Conservation (phyloP, 108 stramenopile genomes). For the Pseudonitzschia multistriata region DNA sequence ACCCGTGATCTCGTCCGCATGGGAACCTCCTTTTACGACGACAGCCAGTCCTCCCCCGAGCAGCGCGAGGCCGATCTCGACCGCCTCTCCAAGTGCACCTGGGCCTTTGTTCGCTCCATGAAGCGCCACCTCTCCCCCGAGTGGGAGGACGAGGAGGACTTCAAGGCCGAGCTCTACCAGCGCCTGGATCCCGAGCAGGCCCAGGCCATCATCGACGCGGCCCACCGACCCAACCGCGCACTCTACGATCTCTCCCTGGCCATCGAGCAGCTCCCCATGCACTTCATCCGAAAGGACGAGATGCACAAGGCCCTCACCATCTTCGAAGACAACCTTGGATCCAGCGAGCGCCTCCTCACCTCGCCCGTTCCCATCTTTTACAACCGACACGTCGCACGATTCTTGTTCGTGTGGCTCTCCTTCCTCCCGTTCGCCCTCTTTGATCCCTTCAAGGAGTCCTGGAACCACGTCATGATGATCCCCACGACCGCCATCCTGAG, state of each 20-base stretch:
- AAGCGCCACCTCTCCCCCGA: slow-evolving; percentile 64
- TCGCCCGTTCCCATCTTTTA: slow-evolving; percentile 75
- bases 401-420: slow-evolving; percentile 70
- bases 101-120: slow-evolving; percentile 71
- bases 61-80: slow-evolving; percentile 53
- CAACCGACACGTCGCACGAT: slow-evolving; percentile 75
- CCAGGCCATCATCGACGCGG: slow-evolving; percentile 50
- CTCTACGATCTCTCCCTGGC: slow-evolving; percentile 64
- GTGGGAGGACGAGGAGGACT: slow-evolving; percentile 61
- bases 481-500: slow-evolving; percentile 61
- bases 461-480: slow-evolving; percentile 77
- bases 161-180: slow-evolving; percentile 43
- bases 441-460: slow-evolving; percentile 59
- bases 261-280: slow-evolving; percentile 77
- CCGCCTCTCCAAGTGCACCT: slow-evolving; percentile 50
- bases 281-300: slow-evolving; percentile 71
- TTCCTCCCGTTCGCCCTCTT: slow-evolving; percentile 76
- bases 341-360: slow-evolving; percentile 58
- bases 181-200: slow-evolving; percentile 57
- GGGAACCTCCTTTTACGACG: slow-evolving; percentile 55
- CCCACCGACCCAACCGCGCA: slow-evolving; percentile 75
- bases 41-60: slow-evolving; percentile 29
- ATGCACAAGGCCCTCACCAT: slow-evolving; percentile 67
- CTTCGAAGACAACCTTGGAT: slow-evolving; percentile 73
- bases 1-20: slow-evolving; percentile 65